Base-by-base conservation (phyloP, 192 early-diverging fungal genomes). In the Backusella morwellensis region DNA sequence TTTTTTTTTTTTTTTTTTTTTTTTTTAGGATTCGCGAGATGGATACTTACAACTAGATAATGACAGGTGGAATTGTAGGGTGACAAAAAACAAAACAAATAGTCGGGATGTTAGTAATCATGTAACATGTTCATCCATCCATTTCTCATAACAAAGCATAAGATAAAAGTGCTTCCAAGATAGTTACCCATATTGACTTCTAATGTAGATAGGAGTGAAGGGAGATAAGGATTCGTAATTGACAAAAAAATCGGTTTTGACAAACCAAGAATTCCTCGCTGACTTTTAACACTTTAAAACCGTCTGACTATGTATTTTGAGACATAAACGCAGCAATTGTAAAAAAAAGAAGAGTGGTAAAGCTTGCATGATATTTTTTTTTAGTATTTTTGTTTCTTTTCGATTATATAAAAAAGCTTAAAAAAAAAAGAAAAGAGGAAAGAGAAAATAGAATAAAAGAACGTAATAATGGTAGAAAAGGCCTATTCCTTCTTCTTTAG, bases 11-110 rank as follows among this genome's bases (percentile, higher is more conserved):
- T 23, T n/a, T 56, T 23, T 56, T n/a, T 56, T 56, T 23, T 9
- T 56, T 56, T 21, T 56, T 26, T 5, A 5, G n/a, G 5, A 56
- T 56, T 56, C 9, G 56, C 32, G 35, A 17, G 66, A 41, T 34
- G 50, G 35, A 44, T 76, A 73, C 79, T 72, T 80, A 80, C 79
- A 75, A 76, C 75, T 76, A 73, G 32, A 56, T 1, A 19, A 54
- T 71, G 23, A 36, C 23, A 42, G 35, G n/a, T n/a, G 67, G 40
- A 12, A 75, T 38, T 44, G 35, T 35, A 35, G 35, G 8, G 4
- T 66, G 5, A 38, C 56, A 42, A 41, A 63, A 59, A 59, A 63
- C 35, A 59, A 38, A 54, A 42, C 34, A 35, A 75, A 50, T 52
- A 56, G 34, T 52, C 15, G 47, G 47, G 9, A 1, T 42, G 68